Evolutionary conservation across 805 yeast genomes (phyloP).

Genomic region (Metschnikowia kunwiensis): DNA sequence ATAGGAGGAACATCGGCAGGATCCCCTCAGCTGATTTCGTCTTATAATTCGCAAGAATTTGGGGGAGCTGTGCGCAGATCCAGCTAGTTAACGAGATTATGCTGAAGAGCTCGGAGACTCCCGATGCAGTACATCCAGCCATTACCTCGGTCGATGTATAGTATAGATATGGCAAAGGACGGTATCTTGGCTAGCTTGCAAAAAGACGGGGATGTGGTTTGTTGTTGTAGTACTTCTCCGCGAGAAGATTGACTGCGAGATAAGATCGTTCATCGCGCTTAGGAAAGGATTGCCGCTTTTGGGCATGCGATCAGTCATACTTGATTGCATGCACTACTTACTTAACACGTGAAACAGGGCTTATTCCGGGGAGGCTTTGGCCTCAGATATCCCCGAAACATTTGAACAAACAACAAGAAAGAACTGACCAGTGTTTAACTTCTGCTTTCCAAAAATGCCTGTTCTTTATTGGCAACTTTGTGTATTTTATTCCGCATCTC

Average conservation of each 20-base stretch:
- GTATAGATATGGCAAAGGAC: too few species aligned
- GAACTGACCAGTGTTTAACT: background rate
- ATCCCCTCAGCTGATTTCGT: slow-evolving; percentile 66
- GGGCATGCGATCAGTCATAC: slow-evolving; percentile 7
- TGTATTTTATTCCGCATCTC: too few species aligned
- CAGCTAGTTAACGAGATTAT: slow-evolving; percentile 40
- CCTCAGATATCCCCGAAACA: too few species aligned
- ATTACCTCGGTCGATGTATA: background rate
- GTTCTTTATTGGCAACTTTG: too few species aligned
- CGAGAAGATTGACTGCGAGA: too few species aligned
- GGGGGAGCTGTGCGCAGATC: slow-evolving; percentile 76
- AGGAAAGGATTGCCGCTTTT: slow-evolving; percentile 5
- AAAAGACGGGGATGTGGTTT: background rate
- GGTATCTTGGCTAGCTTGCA: too few species aligned
- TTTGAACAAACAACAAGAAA: background rate
- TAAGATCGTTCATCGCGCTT: slow-evolving; percentile 12
- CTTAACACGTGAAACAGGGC: too few species aligned
- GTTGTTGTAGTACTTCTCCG: background rate
- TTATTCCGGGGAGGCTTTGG: too few species aligned
- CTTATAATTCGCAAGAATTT: slow-evolving; percentile 56
- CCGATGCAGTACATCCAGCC: slow-evolving; percentile 9
- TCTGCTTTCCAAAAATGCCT: too few species aligned
- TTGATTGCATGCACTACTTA: too few species aligned
- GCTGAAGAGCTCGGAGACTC: slow-evolving; percentile 19
- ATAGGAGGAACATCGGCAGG: slow-evolving; percentile 53